Evolutionary conservation across 768 basidiomycete genomes (phyloP), one percentile per base, ranked within the genome.

Genomic region (Suillus discolor): DNA sequence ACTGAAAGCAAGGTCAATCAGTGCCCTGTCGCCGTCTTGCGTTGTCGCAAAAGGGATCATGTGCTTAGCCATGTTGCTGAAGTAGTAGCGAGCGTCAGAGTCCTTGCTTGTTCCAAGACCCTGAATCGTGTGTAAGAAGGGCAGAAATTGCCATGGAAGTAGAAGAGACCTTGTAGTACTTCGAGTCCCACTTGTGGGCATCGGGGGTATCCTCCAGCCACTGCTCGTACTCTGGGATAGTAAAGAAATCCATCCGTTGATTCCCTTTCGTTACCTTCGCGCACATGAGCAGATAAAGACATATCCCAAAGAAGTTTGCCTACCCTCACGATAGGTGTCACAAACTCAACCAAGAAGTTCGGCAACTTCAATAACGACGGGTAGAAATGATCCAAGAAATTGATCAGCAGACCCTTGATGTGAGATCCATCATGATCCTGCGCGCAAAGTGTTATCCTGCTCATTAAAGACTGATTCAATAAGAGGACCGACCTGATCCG

Each of bases 371-470:
- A 84, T 25, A 99, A 82, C 2, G 97, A 97, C 0, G 97, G 97
- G 77, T 91, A 98, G 77, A 96, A 99, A 75, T 96, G 92, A 72
- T 99, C 97, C 66, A 99, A 80, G 77, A 96, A 99, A 79, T 99
- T 99, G 81, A 99, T 96, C 59, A 99, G 84, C 9, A 99, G 86
- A n/a, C 97, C 97, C 78, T 99, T 99, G 81, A 99, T 99, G 79
- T 99, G 97, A n/a, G 97, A 99, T 61, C 97, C 97, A 79, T 99
- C 97, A 79, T 99, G 95, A 87, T 99, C 97, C 95, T 97, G 73
- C 4, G 60, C 23, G 55, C 6, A 51, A 36, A n/a, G 64, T 9
- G 55, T 42, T 25, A 7, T 55, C 47, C 49, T 55, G 62, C 60
- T 41, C 18, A 18, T 31, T 54, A 47, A 15, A 38, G 54, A 28